Conservation (phyloP, 1,139 yeast genomes). For the Saccharomycopsis crataegensis region DNA sequence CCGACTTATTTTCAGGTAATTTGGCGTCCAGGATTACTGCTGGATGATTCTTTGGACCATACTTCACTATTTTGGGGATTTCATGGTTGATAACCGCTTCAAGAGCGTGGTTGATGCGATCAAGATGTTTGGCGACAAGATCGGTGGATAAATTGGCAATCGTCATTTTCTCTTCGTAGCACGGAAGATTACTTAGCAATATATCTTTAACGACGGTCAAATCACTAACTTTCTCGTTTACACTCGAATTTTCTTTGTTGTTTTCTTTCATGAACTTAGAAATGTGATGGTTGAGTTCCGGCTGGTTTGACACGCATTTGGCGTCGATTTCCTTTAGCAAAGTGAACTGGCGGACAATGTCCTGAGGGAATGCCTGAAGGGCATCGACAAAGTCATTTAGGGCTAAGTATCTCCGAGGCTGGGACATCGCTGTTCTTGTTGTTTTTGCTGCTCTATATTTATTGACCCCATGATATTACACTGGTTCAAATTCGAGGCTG, state of each 20-base stretch:
- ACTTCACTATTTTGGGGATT: constrained; percentile 50
- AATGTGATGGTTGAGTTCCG: constrained; percentile 55
- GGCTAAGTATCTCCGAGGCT: constrained; percentile 47
- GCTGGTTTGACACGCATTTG: constrained; percentile 73
- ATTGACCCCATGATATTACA: no score
- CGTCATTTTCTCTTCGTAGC: constrained; percentile 95
- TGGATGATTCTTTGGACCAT: constrained; percentile 80
- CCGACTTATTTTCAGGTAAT: constrained; percentile 43
- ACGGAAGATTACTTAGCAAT: constrained; percentile 48
- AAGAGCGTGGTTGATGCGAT: constrained; percentile 73
- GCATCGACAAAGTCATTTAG: constrained; percentile 88
- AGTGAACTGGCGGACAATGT: constrained; percentile 78
- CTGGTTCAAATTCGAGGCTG: neutral
- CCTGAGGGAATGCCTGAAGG: constrained; percentile 83
- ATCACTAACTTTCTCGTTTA: constrained; percentile 35
- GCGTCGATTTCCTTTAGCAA: constrained; percentile 90
- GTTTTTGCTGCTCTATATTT: no score
- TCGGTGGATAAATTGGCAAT: constrained; percentile 91
- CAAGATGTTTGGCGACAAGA: constrained; percentile 58
- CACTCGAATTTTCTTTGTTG: constrained; percentile 29
- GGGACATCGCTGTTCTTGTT: neutral
- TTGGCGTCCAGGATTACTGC: constrained; percentile 61
- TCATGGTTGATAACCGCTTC: constrained; percentile 64
- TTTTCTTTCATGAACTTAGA: constrained; percentile 23
- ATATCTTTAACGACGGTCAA: constrained; percentile 37